Evolutionary conservation across 192 early-diverging fungal genomes (phyloP), one percentile per base, ranked within the genome.

Genomic region (Chytriomyces sp.): DNA sequence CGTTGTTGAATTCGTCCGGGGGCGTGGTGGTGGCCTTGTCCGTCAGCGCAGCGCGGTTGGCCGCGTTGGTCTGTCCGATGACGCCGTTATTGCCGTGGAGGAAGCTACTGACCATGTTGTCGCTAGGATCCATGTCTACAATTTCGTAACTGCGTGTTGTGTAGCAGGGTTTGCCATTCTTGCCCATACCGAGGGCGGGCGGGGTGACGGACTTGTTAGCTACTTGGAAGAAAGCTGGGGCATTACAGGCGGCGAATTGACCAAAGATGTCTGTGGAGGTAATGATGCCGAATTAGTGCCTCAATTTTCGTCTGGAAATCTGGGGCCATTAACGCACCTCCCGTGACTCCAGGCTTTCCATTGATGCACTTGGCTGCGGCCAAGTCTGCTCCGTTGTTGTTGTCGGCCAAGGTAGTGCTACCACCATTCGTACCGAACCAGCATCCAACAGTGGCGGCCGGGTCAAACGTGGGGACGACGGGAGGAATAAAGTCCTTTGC

Each of bases 211-310:
- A 0, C n/a, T 37, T 76, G 52, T 56, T 36, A 2, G 78, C 79
- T 0, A 72, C 77, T 10, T 41, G 32, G 37, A 81, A 69, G 57
- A 81, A 77, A 12, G 57, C 68, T 4, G 59, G 65, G 25, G 57
- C 79, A 60, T 81, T 81, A 66, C 79, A 81, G 30, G 74, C 70
- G n/a, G 77, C 77, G 60, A 81, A 77, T 57, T 81, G 79, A 30
- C 77, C 77, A 30, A 81, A 81, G 14, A 53, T 40, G 57, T 58
- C 65, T n/a, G n/a, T n/a, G n/a, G n/a, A n/a, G n/a, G n/a, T n/a
- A n/a, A n/a, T n/a, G n/a, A n/a, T n/a, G n/a, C n/a, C n/a, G n/a
- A n/a, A n/a, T n/a, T n/a, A n/a, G n/a, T n/a, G n/a, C n/a, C n/a
- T n/a, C n/a, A n/a, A n/a, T n/a, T n/a, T n/a, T n/a, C n/a, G n/a